These are phyloP conservation scores for Dictyostelium purpureum DNA, from an alignment of 78 protist species.

Conservation along the genomic window DNA sequence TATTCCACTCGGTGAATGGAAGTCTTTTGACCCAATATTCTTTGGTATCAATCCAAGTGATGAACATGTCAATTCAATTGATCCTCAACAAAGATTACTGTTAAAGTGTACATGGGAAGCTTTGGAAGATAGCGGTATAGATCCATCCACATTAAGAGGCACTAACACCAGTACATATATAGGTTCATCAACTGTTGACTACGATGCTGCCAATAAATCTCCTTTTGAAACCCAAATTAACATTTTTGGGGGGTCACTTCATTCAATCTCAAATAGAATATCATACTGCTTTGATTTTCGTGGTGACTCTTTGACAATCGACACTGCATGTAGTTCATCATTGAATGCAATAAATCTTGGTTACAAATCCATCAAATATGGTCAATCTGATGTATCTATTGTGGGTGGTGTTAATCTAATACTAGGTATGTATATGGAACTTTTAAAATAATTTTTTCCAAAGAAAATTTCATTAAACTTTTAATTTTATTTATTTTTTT, in stretches of 20 bases:
- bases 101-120: conserved; percentile 59
- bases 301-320: conserved; percentile 82
- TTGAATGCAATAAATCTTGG: too few species aligned
- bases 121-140: conserved; percentile 36
- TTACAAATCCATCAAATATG: too few species aligned
- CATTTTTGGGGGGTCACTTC: conserved; percentile 3
- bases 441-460: too few species aligned
- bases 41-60: conserved; percentile 75
- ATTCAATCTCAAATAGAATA: conserved; percentile 51
- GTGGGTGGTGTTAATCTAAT: too few species aligned
- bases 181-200: conserved; percentile 29
- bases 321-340: conserved; percentile 95
- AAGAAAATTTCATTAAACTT: conserved; percentile 80
- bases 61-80: conserved; percentile 48
- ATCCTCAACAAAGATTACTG: conserved; percentile 86
- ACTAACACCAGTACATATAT: conserved; percentile 25
- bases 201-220: not conserved
- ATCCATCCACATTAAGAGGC: conserved; percentile 37
- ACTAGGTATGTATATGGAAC: too few species aligned
- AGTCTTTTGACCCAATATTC: conserved; percentile 62
- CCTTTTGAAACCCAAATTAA: conserved; percentile 5
- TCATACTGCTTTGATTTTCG: conserved; percentile 66
- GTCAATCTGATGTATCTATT: not conserved
- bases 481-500: conserved; percentile 48
- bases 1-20: conserved; percentile 2